phyloP scores from a whole-genome alignment of 768 basidiomycete genomes.

The Russula emetica region DNA sequence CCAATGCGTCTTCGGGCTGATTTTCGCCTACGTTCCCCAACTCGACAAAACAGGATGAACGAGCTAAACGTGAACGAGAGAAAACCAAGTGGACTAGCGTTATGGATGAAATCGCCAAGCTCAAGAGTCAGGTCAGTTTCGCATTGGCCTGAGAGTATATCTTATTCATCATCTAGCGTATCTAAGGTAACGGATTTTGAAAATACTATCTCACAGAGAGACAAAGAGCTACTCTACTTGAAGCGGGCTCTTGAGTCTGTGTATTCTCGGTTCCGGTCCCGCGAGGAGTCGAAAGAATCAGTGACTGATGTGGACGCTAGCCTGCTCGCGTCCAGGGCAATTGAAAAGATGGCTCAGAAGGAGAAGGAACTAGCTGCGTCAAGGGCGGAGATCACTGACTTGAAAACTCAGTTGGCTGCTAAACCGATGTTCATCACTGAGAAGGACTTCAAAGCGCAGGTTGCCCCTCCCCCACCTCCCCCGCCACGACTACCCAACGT shows the following conservation, averaged over 20 bases:
- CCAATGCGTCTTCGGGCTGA: not conserved
- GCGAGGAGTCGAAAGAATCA: slow-evolving; percentile 49
- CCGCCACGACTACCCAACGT: slow-evolving; percentile 35
- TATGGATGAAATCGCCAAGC: slow-evolving; percentile 67
- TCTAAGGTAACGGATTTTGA: slow-evolving; percentile 54
- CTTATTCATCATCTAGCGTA: slow-evolving; percentile 2
- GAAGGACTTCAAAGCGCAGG: slow-evolving; percentile 65
- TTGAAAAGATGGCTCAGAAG: slow-evolving; percentile 64
- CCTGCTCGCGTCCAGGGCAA: slow-evolving; percentile 61
- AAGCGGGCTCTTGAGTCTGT: slow-evolving; percentile 87
- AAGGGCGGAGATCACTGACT: slow-evolving; percentile 44
- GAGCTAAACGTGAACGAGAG: slow-evolving; percentile 71
- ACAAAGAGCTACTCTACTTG: slow-evolving; percentile 71
- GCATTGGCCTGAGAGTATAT: not conserved
- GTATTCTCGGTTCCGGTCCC: slow-evolving; percentile 67
- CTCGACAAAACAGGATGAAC: slow-evolving; percentile 52
- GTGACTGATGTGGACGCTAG: slow-evolving; percentile 59
- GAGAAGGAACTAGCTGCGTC: slow-evolving; percentile 61
- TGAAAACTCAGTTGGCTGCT: slow-evolving; percentile 48
- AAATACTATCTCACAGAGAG: slow-evolving; percentile 44
- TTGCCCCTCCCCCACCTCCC: slow-evolving; percentile 59
- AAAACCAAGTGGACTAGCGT: slow-evolving; percentile 65
- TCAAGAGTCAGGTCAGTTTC: slow-evolving; percentile 59
- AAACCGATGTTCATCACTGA: slow-evolving; percentile 54
- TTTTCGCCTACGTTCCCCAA: not conserved